A percentile compares a stretch with the other conserved stretches of the same genome.
Conservation (phyloP, 208 protist genomes). For the Trypanosoma platydactyli region DNA sequence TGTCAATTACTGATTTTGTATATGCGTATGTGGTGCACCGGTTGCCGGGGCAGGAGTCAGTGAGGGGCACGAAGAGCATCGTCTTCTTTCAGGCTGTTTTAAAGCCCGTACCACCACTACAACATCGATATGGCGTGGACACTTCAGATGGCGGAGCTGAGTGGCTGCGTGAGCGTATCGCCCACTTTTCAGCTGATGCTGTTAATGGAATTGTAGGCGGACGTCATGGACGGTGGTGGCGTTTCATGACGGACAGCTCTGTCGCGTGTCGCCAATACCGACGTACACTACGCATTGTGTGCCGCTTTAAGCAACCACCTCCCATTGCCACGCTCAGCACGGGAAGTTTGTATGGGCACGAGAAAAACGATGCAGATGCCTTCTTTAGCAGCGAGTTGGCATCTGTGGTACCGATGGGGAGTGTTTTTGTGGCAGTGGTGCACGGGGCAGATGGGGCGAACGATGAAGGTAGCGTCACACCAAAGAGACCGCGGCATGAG, state of each 20-base stretch:
- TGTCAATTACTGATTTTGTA: conserved; percentile 31
- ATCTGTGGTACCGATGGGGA: conserved; percentile 29
- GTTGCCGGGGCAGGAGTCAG: neutral
- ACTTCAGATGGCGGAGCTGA: conserved; percentile 14
- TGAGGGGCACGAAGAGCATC: conserved; percentile 21
- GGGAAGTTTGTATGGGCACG: neutral
- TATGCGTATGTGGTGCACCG: conserved; percentile 17
- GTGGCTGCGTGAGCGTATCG: conserved; percentile 28
- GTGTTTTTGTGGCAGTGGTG: conserved; percentile 24
- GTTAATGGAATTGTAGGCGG: neutral
- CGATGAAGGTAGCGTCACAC: neutral
- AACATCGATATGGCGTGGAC: neutral
- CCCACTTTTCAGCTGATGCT: neutral
- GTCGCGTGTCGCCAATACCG: conserved; percentile 6
- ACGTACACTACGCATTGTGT: conserved; percentile 19
- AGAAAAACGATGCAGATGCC: conserved; percentile 11
- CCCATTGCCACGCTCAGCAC: neutral
- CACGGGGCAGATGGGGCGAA: neutral
- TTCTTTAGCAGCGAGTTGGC: conserved; percentile 26
- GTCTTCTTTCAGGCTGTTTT: conserved; percentile 24
- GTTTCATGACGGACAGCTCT: conserved; percentile 5
- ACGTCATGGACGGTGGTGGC: conserved; percentile 9
- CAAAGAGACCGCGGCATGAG: conserved; percentile 7
- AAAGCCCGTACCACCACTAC: neutral
- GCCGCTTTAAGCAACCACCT: conserved; percentile 16